A percentile compares a stretch with the other conserved stretches of the same genome.
phyloP scores from a whole-genome alignment of 75 land plant species.

The Pinus albicaulis region DNA sequence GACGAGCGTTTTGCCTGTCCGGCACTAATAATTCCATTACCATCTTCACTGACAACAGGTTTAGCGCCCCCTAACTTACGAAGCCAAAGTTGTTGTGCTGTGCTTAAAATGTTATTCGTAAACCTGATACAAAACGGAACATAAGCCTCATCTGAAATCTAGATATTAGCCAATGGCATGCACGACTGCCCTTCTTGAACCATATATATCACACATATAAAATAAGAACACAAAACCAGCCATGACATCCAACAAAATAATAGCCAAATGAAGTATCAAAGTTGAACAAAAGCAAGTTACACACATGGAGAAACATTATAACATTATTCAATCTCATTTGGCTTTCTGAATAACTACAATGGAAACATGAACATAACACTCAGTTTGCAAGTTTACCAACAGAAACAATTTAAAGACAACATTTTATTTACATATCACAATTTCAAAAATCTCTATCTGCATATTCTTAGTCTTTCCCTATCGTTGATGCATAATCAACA shows the following conservation, averaged over 20 bases:
- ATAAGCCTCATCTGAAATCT: constrained; percentile 3
- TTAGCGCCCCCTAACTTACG: constrained; percentile 90
- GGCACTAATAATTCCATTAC: constrained; percentile 81
- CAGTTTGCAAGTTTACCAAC: not conserved
- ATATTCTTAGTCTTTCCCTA: not conserved
- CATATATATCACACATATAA: not conserved
- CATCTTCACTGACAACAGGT: constrained; percentile 67
- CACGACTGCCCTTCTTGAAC: too few species aligned
- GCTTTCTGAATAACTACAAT: not conserved
- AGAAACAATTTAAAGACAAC: not conserved
- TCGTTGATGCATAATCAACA: not conserved
- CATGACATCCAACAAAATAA: too few species aligned
- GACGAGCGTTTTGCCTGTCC: constrained; percentile 86
- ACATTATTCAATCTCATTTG: not conserved
- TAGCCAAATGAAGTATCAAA: too few species aligned
- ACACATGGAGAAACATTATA: too few species aligned
- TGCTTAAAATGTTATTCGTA: constrained; percentile 93
- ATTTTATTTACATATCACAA: not conserved
- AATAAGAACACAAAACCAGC: not conserved
- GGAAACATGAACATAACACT: not conserved
- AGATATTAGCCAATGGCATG: not conserved
- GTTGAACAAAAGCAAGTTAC: too few species aligned
- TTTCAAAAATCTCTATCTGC: not conserved
- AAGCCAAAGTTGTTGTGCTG: constrained; percentile 94
- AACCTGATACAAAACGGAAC: constrained; percentile 50